phyloP scores from a whole-genome alignment of 345 rosid genomes.

The thale cress (Arabidopsis thaliana) region TAIR10.1 NC_003071.7:11559501-11560000 shows the following conservation, averaged over 20 bases:
- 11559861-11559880: slow-evolving; percentile 12
- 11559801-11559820: neutral
- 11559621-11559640: too few species aligned
- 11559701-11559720: too few species aligned
- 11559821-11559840: slow-evolving; percentile 9
- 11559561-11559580: neutral
- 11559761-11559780: neutral
- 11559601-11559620: neutral
- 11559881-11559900: neutral
- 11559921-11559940: neutral
- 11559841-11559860: neutral
- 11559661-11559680: too few species aligned
- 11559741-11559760: too few species aligned
- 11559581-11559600: neutral
- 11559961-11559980: too few species aligned
- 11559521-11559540: neutral
- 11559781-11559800: neutral
- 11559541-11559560: slow-evolving; percentile 8
- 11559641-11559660: too few species aligned
- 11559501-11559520: neutral
- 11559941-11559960: neutral
- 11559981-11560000: neutral
- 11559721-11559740: too few species aligned
- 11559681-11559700: too few species aligned
- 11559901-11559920: too few species aligned